Evolutionary conservation across 208 protist genomes (phyloP), one percentile per base, ranked within the genome.

Genomic region (Naegleria fowleri): DNA sequence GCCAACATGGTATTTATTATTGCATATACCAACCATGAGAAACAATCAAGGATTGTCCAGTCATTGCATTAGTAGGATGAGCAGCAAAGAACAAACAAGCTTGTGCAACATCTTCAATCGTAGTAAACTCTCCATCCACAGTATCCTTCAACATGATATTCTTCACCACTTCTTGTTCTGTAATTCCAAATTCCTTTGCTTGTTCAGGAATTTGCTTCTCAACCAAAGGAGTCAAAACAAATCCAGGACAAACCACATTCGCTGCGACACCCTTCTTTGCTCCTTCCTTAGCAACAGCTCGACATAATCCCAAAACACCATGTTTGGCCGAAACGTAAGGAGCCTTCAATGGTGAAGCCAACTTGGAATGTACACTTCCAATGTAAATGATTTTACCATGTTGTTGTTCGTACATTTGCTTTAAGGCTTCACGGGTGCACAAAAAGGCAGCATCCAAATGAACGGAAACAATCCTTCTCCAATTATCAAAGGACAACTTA

Each of bases 1-100:
- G n/a, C n/a, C n/a, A n/a, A n/a, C n/a, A n/a, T n/a, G n/a, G n/a
- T n/a, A n/a, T n/a, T n/a, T n/a, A n/a, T 87, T 94, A 94, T 85
- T 94, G 92, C 92, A 94, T 94, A 29, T 92, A 88, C 93, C 93
- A 94, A 92, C 93, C 93, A 91, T 94, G 67, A 38, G 84, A 91
- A 41, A 93, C 92, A 41, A 94, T 84, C 22, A 94, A 36, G 11
- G 83, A 91, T 92, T 94, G 93, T 52, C 93, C 93, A 52, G 93
- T 94, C 58, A 94, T 55, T 83, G 86, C 55, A 90, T 94, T 94
- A 39, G 55, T 91, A 84, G 58, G 43, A 43, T 86, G 90, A 25
- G 83, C 0, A 29, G 87, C 91, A 83, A 94, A 92, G 13, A 93
- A 91, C 5, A 91, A 85, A 41, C 87, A 76, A 76, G 92, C 92